phyloP scores from a whole-genome alignment of 345 rosid species.

The Eucalyptus caleyi region DNA sequence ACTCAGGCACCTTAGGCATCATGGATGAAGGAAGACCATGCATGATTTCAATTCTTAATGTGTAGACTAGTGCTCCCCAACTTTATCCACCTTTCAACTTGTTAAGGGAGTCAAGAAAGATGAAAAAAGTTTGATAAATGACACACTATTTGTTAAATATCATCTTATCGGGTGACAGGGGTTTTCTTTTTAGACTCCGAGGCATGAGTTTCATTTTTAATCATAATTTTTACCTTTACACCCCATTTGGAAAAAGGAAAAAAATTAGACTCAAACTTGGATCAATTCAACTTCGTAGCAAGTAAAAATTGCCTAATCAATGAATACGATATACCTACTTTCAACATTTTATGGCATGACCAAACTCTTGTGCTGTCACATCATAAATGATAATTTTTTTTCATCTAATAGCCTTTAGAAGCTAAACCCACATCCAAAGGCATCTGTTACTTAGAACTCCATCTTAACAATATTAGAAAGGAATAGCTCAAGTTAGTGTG shows the following conservation, averaged over 20 bases:
- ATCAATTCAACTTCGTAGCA: no score
- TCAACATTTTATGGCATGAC: not conserved
- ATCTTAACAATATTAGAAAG: not conserved
- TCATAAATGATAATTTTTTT: not conserved
- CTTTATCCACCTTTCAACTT: not conserved
- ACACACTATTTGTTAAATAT: not conserved
- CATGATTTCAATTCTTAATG: not conserved
- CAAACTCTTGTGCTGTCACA: fast-evolving
- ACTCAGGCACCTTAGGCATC: fast-evolving
- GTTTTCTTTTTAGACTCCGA: not conserved
- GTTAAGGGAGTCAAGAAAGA: not conserved
- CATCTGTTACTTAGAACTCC: not conserved
- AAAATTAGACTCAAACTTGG: no score
- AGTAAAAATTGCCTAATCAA: not conserved
- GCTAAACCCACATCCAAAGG: not conserved
- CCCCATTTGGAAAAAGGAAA: no score
- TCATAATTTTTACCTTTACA: not conserved
- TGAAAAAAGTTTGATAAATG: no score
- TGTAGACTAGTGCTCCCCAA: not conserved
- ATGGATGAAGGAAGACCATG: not conserved
- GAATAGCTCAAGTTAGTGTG: not conserved
- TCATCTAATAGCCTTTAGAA: not conserved
- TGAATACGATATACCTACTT: not conserved
- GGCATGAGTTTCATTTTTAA: not conserved
- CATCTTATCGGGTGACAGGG: not conserved